Evolutionary conservation across 2,329 filamentous ascomycete species (phyloP), one percentile per base, ranked within the genome.

Genomic region (Talaromyces sp.): DNA sequence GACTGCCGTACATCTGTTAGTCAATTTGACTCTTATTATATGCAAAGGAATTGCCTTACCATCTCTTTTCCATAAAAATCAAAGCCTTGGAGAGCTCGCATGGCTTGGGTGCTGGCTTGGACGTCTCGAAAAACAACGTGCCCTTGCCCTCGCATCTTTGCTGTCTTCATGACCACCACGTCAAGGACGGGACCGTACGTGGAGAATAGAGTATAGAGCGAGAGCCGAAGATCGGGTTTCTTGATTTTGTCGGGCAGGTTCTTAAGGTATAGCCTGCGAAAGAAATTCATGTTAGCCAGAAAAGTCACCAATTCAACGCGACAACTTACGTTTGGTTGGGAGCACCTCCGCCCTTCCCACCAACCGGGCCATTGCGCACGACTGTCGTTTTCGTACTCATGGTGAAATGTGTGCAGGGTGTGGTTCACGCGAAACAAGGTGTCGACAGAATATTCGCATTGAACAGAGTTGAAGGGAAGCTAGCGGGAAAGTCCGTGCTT

Each of bases 121-220:
- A 93, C 82, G 73, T 99, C 93, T 61, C 90, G 86, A 74, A 92
- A 98, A 14, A 95, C 89, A 63, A 99, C 81, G 71, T 98, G 95
- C 63, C 95, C 95, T 77, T 99, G 95, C 3, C 95, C 95, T 55
- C 95, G 89, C 93, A 98, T 97, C 78, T 91, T 91, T 74, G 83
- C 82, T 1, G 91, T 96, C 79, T 92, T 96, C 68, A 97, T 81
- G 31, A 91, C 90, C 55, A 97, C 89, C 21, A 99, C 86, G 73
- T 99, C 95, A 61, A 99, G 85, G 17, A 99, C 89, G 0, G 91
- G 87, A 46, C 95, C 95, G 73, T 96, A 96, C 14, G 92, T 96
- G 11, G 92, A 91, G 75, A 98, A 98, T 13, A 98, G 84, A 75
- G 92, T 90, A 78, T 99, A 99, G 31, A 99, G 83, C 5, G 89